phyloP scores from a whole-genome alignment of 306 rosid species.

The Cicer cuneatum region DNA sequence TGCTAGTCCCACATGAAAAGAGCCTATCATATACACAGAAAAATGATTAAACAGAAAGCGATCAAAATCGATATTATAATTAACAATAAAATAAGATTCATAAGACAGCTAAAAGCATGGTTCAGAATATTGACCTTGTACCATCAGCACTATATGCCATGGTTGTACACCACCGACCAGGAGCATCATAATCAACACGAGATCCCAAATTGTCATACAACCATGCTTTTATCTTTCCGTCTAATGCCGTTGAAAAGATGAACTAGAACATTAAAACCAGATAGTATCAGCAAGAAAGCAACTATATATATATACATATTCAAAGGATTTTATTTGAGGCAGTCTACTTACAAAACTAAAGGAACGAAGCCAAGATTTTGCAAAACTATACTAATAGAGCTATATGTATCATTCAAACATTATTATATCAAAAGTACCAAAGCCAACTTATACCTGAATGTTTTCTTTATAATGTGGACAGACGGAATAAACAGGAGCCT shows the following conservation, averaged over 20 bases:
- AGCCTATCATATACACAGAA: constrained; percentile 59
- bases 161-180: constrained; percentile 99
- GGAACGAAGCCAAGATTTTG: constrained; percentile 20
- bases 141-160: constrained; percentile 99
- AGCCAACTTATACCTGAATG: constrained; percentile 71
- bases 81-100: constrained; percentile 34
- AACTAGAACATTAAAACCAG: constrained; percentile 58
- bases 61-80: constrained; percentile 24
- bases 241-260: constrained; percentile 93
- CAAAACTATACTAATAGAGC: constrained; percentile 9
- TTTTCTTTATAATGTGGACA: constrained; percentile 95
- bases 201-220: constrained; percentile 98
- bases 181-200: constrained; percentile 99
- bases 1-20: constrained; percentile 96
- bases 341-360: constrained; percentile 28
- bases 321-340: constrained; percentile 23
- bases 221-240: constrained; percentile 99
- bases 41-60: constrained; percentile 11
- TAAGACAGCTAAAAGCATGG: constrained; percentile 36
- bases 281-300: constrained; percentile 32
- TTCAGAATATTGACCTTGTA: constrained; percentile 65
- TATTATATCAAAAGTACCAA: constrained; percentile 13
- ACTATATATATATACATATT: constrained; percentile 11
- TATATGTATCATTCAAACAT: constrained; percentile 24
- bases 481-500: constrained; percentile 96